A percentile compares a stretch with the other conserved stretches of the same genome.
Conservation (phyloP, 768 basidiomycete genomes). For the Serpula lacrymans region DNA sequence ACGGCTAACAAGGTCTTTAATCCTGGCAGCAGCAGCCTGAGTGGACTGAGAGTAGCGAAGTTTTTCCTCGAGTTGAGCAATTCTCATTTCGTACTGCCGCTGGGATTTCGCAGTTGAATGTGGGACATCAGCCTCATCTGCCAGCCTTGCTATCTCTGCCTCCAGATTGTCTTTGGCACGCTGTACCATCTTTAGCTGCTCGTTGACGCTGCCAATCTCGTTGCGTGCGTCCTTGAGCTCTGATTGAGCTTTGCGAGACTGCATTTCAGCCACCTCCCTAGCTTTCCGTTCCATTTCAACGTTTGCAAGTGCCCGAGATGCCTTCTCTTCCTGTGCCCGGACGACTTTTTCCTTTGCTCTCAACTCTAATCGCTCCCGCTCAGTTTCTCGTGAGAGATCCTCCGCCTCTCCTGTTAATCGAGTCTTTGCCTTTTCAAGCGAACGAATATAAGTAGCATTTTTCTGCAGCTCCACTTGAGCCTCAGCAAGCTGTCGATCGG, state of each 20-base stretch:
- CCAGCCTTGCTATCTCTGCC: constrained; percentile 61
- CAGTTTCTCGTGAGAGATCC: constrained; percentile 72
- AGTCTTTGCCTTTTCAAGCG: constrained; percentile 79
- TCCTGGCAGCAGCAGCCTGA: constrained; percentile 46
- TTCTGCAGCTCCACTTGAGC: constrained; percentile 76
- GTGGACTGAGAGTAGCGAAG: constrained; percentile 55
- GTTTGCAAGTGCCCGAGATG: constrained; percentile 50
- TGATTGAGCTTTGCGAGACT: constrained; percentile 54
- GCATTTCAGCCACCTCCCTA: constrained; percentile 63
- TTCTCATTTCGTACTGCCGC: constrained; percentile 60
- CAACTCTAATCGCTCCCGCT: constrained; percentile 62
- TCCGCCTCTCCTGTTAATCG: constrained; percentile 78
- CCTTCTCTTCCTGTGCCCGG: constrained; percentile 59
- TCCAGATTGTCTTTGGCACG: constrained; percentile 67
- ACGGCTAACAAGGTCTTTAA: constrained; percentile 59
- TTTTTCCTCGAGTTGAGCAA: constrained; percentile 59
- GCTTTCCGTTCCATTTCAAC: constrained; percentile 66
- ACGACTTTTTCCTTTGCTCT: constrained; percentile 67
- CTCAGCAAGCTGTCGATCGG: constrained; percentile 84
- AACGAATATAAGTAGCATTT: constrained; percentile 72
- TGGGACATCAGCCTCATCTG: constrained; percentile 52
- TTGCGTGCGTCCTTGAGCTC: constrained; percentile 55
- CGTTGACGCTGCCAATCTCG: constrained; percentile 53
- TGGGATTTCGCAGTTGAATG: constrained; percentile 57
- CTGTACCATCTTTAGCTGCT: constrained; percentile 50